These are phyloP conservation scores for Emergomyces orientalis DNA, from an alignment of 2,329 filamentous ascomycete genomes.

Conservation along the genomic window DNA sequence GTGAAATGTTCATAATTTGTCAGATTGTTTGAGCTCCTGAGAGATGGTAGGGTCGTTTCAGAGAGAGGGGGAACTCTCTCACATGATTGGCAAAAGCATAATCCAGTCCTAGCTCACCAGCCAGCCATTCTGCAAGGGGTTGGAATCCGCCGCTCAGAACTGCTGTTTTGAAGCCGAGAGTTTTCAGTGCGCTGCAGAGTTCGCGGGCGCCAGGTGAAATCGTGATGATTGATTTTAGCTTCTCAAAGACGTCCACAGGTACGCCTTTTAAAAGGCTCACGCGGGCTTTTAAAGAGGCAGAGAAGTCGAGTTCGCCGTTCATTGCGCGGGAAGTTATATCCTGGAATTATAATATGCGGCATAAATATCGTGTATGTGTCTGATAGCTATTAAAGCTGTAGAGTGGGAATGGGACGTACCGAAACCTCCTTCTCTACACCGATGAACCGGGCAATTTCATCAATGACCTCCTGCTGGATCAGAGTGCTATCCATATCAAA, in stretches of 20 bases:
- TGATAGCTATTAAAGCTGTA: neutral
- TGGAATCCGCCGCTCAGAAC: slow-evolving; percentile 89
- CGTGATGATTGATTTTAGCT: slow-evolving; percentile 63
- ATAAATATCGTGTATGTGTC: neutral
- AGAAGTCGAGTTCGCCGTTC: slow-evolving; percentile 91
- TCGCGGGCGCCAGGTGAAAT: slow-evolving; percentile 73
- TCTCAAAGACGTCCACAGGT: slow-evolving; percentile 66
- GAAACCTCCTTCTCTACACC: slow-evolving; percentile 76
- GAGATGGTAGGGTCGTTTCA: neutral
- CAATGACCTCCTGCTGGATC: slow-evolving; percentile 95
- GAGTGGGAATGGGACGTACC: slow-evolving; percentile 29
- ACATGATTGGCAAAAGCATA: slow-evolving; percentile 83
- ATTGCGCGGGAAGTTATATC: slow-evolving; percentile 88
- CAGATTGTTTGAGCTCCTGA: neutral
- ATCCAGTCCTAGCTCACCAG: slow-evolving; percentile 69
- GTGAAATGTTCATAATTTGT: slow-evolving; percentile 8
- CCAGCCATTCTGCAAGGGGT: slow-evolving; percentile 80
- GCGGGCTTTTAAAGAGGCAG: slow-evolving; percentile 69
- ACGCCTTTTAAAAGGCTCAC: slow-evolving; percentile 75
- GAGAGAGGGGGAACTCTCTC: slow-evolving; percentile 16
- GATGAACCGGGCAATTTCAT: slow-evolving; percentile 78
- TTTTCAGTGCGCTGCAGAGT: slow-evolving; percentile 64
- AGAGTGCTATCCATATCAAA: slow-evolving; percentile 99
- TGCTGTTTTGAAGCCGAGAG: slow-evolving; percentile 74
- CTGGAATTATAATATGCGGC: slow-evolving; percentile 20